These are phyloP conservation scores for Microdochium paspali DNA, from an alignment of 2,329 filamentous ascomycete genomes.

Conservation along the genomic window DNA sequence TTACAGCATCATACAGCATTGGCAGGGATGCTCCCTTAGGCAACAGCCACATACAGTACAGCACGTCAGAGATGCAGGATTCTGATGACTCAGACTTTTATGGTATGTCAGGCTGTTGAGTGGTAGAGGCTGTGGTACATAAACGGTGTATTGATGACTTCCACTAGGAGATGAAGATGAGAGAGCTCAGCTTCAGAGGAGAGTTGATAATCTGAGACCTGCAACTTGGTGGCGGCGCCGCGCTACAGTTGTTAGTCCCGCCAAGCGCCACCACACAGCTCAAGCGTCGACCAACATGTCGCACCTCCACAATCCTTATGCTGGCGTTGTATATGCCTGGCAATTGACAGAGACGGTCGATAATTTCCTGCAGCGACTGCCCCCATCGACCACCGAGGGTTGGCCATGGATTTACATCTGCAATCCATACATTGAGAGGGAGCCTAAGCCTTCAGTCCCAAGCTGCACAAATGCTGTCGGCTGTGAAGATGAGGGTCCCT, in stretches of 20 bases:
- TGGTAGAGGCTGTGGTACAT: not conserved
- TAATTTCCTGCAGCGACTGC: conserved; percentile 59
- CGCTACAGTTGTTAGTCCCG: not conserved
- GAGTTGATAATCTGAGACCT: conserved; percentile 1
- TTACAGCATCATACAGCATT: no score
- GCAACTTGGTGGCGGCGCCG: not conserved
- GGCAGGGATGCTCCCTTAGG: not conserved
- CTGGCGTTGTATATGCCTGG: conserved; percentile 44
- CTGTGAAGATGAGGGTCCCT: conserved; percentile 39
- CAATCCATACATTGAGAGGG: conserved; percentile 46
- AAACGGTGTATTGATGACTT: no score
- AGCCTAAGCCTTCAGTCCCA: conserved; percentile 19
- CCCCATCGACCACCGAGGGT: conserved; percentile 49
- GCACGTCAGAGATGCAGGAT: not conserved
- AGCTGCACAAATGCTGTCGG: conserved; percentile 27
- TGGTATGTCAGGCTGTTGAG: not conserved
- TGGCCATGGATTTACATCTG: conserved; percentile 65
- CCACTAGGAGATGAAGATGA: not conserved
- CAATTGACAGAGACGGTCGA: conserved; percentile 54
- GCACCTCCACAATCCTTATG: conserved; percentile 48
- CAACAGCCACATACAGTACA: not conserved
- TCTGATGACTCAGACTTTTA: conserved; percentile 1
- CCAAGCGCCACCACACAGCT: conserved; percentile 2
- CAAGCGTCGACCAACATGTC: conserved; percentile 7
- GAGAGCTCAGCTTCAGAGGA: not conserved